These are phyloP conservation scores for Hemisphaericaspora xylanilytica DNA, from an alignment of 1,139 yeast species.

Conservation along the genomic window DNA sequence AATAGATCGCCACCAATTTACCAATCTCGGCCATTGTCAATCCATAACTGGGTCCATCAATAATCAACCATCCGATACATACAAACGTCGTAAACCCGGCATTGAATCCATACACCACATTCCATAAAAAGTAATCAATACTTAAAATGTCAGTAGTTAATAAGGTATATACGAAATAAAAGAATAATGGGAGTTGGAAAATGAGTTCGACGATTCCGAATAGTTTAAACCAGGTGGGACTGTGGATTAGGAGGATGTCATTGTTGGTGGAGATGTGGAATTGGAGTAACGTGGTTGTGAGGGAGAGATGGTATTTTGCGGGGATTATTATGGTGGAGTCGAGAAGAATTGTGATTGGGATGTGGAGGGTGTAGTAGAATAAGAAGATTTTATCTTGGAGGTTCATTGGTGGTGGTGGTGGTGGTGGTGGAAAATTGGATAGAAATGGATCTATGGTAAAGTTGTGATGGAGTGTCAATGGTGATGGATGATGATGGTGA, in stretches of 20 bases:
- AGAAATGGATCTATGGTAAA: no score
- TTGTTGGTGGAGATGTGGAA: slow-evolving; percentile 64
- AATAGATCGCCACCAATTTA: slow-evolving; percentile 52
- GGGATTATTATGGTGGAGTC: slow-evolving; percentile 77
- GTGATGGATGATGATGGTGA: no score
- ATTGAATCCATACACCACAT: slow-evolving; percentile 71
- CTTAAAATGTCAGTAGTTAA: no score
- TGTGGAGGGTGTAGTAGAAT: slow-evolving; percentile 52
- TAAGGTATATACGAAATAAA: slow-evolving; percentile 33
- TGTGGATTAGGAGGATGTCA: slow-evolving; percentile 60
- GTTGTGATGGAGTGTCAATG: no score
- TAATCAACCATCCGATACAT: slow-evolving; percentile 50
- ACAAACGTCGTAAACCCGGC: slow-evolving; percentile 72
- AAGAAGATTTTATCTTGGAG: slow-evolving; percentile 50
- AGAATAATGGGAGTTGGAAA: slow-evolving; percentile 77
- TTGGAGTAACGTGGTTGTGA: slow-evolving; percentile 49
- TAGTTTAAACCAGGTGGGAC: slow-evolving; percentile 66
- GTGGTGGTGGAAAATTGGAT: no score
- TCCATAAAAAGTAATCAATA: slow-evolving; percentile 42
- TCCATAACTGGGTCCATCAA: slow-evolving; percentile 23
- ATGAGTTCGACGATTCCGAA: slow-evolving; percentile 71
- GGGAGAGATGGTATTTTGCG: slow-evolving; percentile 35
- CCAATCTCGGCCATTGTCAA: slow-evolving; percentile 33
- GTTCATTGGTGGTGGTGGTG: no score
- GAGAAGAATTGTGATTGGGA: slow-evolving; percentile 70